Evolutionary conservation across 208 protist genomes (phyloP), one percentile per base, ranked within the genome.

Genomic region (Leishmania turanica): DNA sequence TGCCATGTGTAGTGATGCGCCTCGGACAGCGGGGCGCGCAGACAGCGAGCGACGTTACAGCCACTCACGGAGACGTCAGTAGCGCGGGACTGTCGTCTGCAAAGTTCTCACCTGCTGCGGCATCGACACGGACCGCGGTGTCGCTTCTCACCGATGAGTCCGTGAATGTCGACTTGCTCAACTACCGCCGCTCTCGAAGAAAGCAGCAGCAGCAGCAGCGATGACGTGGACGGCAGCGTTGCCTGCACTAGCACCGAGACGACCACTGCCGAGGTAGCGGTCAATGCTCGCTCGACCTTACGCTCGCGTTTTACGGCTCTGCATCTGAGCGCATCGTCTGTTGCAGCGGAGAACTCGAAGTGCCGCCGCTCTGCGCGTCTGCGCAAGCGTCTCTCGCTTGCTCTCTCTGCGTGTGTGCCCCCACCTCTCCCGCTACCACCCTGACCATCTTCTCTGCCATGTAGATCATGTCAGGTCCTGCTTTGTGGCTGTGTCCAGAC

Each of bases 91-190:
- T 21, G 9, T 53, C 51, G 31, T 21, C 53, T 1, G 31, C 72
- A 60, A 17, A 2, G 27, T 4, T 45, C 17, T 31, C n/a, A 73
- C 24, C n/a, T 9, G 4, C 69, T 53, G 45, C 21, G 27, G 17
- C 69, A n/a, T 53, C 45, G 37, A 31, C 2, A 47, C 17, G 9
- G 8, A 3, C 69, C 4, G 45, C 21, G 8, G 47, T 62, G 72
- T 49, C 74, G 19, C 53, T 8, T 45, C 31, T 8, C 54, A 19
- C 56, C 53, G 21, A 65, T 17, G 76, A 80, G 47, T 49, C 72
- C 15, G 69, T n/a, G 5, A 60, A 34, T 6, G 77, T 85, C 13
- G 82, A 85, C 42, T n/a, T 85, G 9, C 82, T 85, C 27, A 71
- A 82, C 72, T 85, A 82, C 62, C 71, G 77, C 72, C 37, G 42